Percentiles rank a stretch among this genome's conserved stretches.
phyloP scores from a whole-genome alignment of 2,329 filamentous ascomycete genomes.

The Capronia coronata region DNA sequence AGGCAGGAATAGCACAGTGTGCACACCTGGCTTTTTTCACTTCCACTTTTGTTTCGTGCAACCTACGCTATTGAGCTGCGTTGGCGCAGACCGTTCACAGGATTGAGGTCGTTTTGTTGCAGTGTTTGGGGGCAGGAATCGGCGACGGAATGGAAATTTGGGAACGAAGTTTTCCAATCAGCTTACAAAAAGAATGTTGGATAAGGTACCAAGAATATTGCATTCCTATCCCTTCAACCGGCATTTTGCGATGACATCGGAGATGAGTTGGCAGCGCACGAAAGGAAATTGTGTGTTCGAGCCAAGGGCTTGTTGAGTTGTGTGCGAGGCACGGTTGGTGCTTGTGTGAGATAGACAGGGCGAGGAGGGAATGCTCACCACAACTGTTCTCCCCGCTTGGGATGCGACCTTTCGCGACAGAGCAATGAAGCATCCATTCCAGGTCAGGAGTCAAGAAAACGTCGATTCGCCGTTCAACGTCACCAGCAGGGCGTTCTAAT shows the following conservation, averaged over 20 bases:
- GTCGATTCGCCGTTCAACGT: background rate
- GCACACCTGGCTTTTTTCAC: background rate
- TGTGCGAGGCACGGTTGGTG: background rate
- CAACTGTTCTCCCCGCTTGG: background rate
- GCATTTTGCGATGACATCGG: background rate
- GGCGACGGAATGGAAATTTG: background rate
- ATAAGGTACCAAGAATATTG: background rate
- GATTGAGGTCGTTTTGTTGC: background rate
- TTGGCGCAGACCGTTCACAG: background rate
- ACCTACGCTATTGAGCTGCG: background rate
- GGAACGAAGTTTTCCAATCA: too few species aligned
- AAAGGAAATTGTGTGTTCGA: background rate
- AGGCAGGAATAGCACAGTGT: background rate
- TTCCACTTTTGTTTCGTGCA: background rate
- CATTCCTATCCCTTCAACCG: background rate
- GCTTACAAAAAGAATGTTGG: background rate
- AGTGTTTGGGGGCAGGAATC: background rate
- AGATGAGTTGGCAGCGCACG: background rate
- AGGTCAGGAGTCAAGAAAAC: background rate
- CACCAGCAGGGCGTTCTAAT: background rate
- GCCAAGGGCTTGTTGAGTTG: background rate
- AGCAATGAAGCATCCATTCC: background rate
- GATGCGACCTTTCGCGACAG: background rate
- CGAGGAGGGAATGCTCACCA: background rate
- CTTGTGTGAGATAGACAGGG: background rate